Conservation (phyloP, 2,329 filamentous ascomycete species). For the Trichoderma sp. region DNA sequence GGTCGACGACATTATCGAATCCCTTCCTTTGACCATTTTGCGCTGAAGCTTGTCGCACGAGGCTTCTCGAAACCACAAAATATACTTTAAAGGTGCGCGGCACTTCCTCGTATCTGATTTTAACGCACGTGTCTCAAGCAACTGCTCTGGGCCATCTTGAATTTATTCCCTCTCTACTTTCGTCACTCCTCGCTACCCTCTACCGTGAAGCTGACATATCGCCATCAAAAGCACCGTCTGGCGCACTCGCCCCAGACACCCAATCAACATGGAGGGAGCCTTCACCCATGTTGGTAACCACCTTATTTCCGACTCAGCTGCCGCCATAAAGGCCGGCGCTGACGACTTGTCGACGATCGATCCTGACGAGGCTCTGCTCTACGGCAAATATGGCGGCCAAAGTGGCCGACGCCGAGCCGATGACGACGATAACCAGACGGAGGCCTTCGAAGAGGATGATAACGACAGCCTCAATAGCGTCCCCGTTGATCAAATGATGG, state of each 20-base stretch:
- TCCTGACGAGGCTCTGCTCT: constrained; percentile 79
- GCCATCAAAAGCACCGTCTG: constrained; percentile 14
- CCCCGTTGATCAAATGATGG: constrained; percentile 74
- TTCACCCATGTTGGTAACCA: constrained; percentile 89
- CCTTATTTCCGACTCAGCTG: constrained; percentile 79
- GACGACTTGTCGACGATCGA: constrained; percentile 74
- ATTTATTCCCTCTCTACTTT: neutral
- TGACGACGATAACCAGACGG: constrained; percentile 88
- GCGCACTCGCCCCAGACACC: constrained; percentile 22
- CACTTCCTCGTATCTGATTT: neutral
- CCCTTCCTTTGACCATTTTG: constrained; percentile 36
- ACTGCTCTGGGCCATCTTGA: neutral
- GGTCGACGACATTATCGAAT: constrained; percentile 39
- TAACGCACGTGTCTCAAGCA: neutral
- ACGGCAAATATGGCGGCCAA: constrained; percentile 67
- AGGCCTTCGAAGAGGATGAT: constrained; percentile 82
- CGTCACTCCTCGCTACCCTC: neutral
- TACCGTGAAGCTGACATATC: constrained; percentile 13
- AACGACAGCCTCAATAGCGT: constrained; percentile 76
- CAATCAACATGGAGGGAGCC: constrained; percentile 74
- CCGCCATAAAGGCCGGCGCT: constrained; percentile 84
- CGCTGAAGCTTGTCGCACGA: constrained; percentile 34
- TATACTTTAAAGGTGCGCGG: constrained; percentile 2
- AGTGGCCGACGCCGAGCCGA: constrained; percentile 72
- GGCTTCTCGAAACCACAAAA: neutral